A percentile compares a stretch with the other conserved stretches of the same genome.
Conservation (phyloP, 441 rosid genomes). For the Rhodomyrtus psidioides region DNA sequence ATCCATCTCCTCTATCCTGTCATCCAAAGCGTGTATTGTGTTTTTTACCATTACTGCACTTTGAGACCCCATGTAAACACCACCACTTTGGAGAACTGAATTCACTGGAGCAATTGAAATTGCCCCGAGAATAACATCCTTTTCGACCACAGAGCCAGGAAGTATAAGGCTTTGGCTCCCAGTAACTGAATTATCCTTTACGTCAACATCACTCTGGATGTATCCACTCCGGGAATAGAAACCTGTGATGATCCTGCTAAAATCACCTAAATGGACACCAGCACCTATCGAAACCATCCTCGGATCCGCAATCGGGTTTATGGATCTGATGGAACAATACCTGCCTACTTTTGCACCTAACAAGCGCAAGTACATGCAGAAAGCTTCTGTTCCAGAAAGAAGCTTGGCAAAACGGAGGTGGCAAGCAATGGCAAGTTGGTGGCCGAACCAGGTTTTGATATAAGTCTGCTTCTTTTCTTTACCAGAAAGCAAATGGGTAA, state of each 20-base stretch:
- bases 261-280: conserved; percentile 74
- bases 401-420: conserved; percentile 61
- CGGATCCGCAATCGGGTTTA: conserved; percentile 57
- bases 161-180: conserved; percentile 66
- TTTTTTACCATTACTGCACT: conserved; percentile 56
- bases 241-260: conserved; percentile 43
- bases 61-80: conserved; percentile 57
- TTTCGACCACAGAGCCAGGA: conserved; percentile 43
- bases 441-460: conserved; percentile 39
- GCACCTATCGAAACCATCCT: conserved; percentile 31
- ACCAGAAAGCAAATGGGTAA: conserved; percentile 22
- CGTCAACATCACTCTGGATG: conserved; percentile 23
- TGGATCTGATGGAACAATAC: conserved; percentile 62
- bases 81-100: conserved; percentile 47
- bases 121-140: conserved; percentile 56
- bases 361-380: conserved; percentile 47
- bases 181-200: conserved; percentile 51
- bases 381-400: conserved; percentile 64
- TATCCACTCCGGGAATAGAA: conserved; percentile 38
- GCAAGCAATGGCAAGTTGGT: conserved; percentile 46
- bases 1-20: conserved; percentile 75
- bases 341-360: conserved; percentile 51
- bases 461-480: conserved; percentile 22
- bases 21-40: conserved; percentile 57
- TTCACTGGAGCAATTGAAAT: conserved; percentile 57